Evolutionary conservation across 495 filamentous ascomycete species (phyloP).

Genomic region (Cercophora samala): DNA sequence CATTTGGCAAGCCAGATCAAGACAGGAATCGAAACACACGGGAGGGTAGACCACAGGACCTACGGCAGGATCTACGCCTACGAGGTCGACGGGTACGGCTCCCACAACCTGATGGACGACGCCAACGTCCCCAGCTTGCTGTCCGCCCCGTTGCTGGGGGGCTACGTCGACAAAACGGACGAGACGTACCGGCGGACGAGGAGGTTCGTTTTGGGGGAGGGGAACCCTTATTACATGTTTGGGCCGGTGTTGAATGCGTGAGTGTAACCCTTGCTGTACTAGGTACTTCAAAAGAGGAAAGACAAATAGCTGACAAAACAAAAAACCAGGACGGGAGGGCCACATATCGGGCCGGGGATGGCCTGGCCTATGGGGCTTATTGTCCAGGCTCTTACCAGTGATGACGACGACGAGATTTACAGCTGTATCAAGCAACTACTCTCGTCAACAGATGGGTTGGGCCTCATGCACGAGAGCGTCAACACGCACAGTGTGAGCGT

Average conservation of each 20-base stretch:
- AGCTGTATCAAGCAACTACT: constrained; percentile 48
- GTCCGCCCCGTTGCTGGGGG: constrained; percentile 51
- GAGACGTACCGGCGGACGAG: constrained; percentile 52
- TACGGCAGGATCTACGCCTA: constrained; percentile 50
- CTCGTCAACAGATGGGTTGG: constrained; percentile 51
- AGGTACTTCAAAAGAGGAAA: too few species aligned
- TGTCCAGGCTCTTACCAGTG: constrained; percentile 41
- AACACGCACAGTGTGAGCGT: constrained; percentile 46
- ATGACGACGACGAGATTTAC: constrained; percentile 48
- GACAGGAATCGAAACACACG: constrained; percentile 48
- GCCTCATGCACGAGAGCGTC: constrained; percentile 61
- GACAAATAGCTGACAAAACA: neutral
- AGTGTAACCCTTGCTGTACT: too few species aligned
- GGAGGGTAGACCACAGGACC: constrained; percentile 17
- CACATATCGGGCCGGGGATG: constrained; percentile 54
- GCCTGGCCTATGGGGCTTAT: constrained; percentile 61
- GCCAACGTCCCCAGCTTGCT: constrained; percentile 60
- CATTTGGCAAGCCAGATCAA: constrained; percentile 46
- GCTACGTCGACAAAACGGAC: constrained; percentile 46
- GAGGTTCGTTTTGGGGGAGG: constrained; percentile 40
- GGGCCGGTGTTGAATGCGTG: constrained; percentile 50
- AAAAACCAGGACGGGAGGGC: constrained; percentile 46
- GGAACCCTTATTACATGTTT: constrained; percentile 57
- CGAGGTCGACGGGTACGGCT: constrained; percentile 59
- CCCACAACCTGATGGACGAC: constrained; percentile 57